These are phyloP conservation scores for Gossypium sturtianum DNA, from an alignment of 345 rosid species.

Conservation along the genomic window DNA sequence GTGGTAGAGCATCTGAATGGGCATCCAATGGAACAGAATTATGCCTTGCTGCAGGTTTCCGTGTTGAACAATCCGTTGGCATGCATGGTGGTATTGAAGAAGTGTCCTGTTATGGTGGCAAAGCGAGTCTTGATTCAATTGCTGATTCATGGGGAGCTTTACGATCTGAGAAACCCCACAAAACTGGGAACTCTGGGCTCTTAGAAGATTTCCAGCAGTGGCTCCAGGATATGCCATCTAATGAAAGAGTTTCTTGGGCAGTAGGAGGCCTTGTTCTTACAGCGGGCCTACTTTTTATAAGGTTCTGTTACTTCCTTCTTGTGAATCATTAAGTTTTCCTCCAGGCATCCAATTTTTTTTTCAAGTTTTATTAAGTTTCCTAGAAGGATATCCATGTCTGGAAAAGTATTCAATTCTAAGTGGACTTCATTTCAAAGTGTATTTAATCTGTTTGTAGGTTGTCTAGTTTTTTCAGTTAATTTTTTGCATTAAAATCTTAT, in stretches of 20 bases:
- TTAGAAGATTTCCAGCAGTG: slow-evolving; percentile 43
- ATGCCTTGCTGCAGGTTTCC: slow-evolving; percentile 78
- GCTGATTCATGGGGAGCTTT: slow-evolving; percentile 62
- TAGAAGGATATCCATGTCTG: too few species aligned
- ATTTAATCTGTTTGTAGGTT: neutral
- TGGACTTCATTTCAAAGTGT: neutral
- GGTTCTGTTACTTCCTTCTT: slow-evolving; percentile 31
- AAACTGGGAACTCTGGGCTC: slow-evolving; percentile 18
- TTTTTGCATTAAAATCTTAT: neutral
- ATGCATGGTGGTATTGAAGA: slow-evolving; percentile 31
- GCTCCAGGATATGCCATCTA: slow-evolving; percentile 41
- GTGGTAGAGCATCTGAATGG: slow-evolving; percentile 80
- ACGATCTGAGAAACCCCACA: slow-evolving; percentile 31
- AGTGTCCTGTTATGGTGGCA: slow-evolving; percentile 70
- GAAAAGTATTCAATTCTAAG: neutral
- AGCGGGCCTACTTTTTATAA: slow-evolving; percentile 57
- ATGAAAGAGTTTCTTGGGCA: slow-evolving; percentile 64
- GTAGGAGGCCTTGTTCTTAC: slow-evolving; percentile 79
- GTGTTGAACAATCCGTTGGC: slow-evolving; percentile 37
- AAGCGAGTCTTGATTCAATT: slow-evolving; percentile 74
- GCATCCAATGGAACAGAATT: slow-evolving; percentile 79
- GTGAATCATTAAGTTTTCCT: neutral
- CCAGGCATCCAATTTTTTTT: neutral
- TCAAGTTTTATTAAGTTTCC: neutral
- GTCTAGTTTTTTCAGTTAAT: neutral